Percentiles rank a stretch among this genome's conserved stretches.
Evolutionary conservation across 495 filamentous ascomycete genomes (phyloP).

Genomic region (Pseudoneurospora amorphoporcata): DNA sequence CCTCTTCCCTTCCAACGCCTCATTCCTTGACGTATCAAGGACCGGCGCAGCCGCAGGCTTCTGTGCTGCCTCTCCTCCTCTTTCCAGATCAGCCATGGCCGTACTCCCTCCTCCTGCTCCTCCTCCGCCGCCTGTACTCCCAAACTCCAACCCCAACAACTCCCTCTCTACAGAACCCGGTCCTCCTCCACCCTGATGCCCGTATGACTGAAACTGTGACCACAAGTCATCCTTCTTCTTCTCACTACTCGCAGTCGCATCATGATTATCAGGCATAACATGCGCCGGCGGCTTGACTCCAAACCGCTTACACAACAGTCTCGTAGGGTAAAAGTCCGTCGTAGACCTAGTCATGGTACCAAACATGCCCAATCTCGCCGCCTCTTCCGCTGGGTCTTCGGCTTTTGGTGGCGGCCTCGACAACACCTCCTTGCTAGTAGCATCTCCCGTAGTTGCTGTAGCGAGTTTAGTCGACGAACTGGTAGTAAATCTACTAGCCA

Average conservation of each 20-base stretch:
- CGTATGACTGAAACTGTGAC: slow-evolving; percentile 20
- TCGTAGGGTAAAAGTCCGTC: slow-evolving; percentile 67
- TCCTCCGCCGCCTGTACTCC: slow-evolving; percentile 6
- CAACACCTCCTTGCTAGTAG: slow-evolving; percentile 32
- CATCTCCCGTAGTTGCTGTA: slow-evolving; percentile 21
- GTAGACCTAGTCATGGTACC: slow-evolving; percentile 70
- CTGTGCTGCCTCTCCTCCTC: neutral
- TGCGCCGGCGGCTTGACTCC: slow-evolving; percentile 68
- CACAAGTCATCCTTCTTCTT: slow-evolving; percentile 28
- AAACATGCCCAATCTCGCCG: slow-evolving; percentile 89
- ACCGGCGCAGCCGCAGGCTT: slow-evolving; percentile 8
- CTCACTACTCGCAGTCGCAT: slow-evolving; percentile 18
- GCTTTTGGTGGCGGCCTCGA: slow-evolving; percentile 50
- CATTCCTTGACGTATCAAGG: slow-evolving; percentile 71
- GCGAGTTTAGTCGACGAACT: slow-evolving; percentile 10
- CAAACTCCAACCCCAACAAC: slow-evolving; percentile 3
- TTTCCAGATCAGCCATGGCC: neutral
- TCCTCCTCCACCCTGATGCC: neutral
- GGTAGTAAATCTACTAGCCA: slow-evolving; percentile 84
- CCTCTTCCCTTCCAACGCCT: slow-evolving; percentile 71
- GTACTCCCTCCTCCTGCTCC: slow-evolving; percentile 23
- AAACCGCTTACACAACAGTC: slow-evolving; percentile 87
- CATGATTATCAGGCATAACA: slow-evolving; percentile 50
- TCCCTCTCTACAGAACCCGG: neutral
- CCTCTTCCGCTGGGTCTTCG: slow-evolving; percentile 72